These are phyloP conservation scores for Suillus subaureus DNA, from an alignment of 768 basidiomycete genomes.

Conservation along the genomic window DNA sequence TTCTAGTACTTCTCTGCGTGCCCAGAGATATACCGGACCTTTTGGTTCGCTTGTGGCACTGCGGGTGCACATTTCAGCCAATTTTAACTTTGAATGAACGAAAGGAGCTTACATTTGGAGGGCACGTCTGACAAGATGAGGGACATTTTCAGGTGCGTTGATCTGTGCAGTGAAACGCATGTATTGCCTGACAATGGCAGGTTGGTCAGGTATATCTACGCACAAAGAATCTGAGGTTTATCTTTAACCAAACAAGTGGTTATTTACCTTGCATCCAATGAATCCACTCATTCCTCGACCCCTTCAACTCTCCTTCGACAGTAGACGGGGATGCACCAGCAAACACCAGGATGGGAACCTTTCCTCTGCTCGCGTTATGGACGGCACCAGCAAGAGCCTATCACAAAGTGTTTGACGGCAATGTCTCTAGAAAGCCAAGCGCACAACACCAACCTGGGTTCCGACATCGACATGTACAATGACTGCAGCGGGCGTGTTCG, in stretches of 20 bases:
- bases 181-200: conserved; percentile 72
- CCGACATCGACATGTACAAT: conserved; percentile 78
- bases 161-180: conserved; percentile 71
- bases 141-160: conserved; percentile 50
- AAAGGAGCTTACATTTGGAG: conserved; percentile 56
- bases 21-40: conserved; percentile 78
- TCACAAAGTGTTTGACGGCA: not conserved
- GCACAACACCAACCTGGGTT: conserved; percentile 49
- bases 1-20: conserved; percentile 70
- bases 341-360: conserved; percentile 68
- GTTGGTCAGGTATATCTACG: conserved; percentile 70
- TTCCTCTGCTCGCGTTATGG: conserved; percentile 67
- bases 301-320: conserved; percentile 55
- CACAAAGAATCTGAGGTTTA: not conserved
- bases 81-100: not conserved
- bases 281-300: conserved; percentile 72
- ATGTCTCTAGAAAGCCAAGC: not conserved
- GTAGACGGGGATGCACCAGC: conserved; percentile 71
- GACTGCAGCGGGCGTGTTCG: conserved; percentile 68
- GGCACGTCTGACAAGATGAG: conserved; percentile 55
- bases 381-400: conserved; percentile 71
- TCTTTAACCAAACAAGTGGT: not conserved
- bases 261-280: conserved; percentile 67
- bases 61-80: conserved; percentile 7
- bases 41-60: conserved; percentile 72